Percentiles rank a stretch among this genome's conserved stretches.
phyloP scores from a whole-genome alignment of 1,284 basidiomycete genomes.

The Rhodofomes roseus region DNA sequence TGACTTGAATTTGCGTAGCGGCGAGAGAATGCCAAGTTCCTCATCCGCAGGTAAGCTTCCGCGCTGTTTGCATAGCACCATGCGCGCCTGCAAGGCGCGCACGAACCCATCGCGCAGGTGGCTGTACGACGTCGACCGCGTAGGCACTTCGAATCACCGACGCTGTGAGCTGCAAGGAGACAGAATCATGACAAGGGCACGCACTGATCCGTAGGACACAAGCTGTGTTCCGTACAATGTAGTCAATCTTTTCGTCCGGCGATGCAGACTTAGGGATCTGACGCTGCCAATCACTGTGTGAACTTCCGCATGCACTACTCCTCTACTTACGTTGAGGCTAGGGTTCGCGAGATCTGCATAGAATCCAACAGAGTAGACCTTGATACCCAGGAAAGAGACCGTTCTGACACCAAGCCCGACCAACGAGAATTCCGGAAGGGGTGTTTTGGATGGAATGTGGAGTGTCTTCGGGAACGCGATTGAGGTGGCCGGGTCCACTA shows the following conservation, averaged over 20 bases:
- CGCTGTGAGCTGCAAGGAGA: background rate
- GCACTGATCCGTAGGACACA: conserved; percentile 73
- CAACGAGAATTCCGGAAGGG: conserved; percentile 59
- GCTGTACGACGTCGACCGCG: conserved; percentile 74
- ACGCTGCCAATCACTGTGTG: conserved; percentile 23
- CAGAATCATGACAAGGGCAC: background rate
- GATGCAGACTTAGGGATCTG: conserved; percentile 46
- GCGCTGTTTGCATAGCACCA: conserved; percentile 50
- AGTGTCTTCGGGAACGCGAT: conserved; percentile 69
- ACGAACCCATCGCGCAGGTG: conserved; percentile 87
- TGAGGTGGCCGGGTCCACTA: conserved; percentile 69
- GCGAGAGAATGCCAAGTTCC: conserved; percentile 52
- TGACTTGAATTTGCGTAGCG: conserved; percentile 69
- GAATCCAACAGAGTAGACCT: conserved; percentile 84
- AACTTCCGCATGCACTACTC: conserved; percentile 5
- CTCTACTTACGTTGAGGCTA: conserved; percentile 47
- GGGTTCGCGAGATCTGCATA: conserved; percentile 75
- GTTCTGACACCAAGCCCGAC: conserved; percentile 82
- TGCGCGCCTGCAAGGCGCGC: conserved; percentile 67
- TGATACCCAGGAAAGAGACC: conserved; percentile 79
- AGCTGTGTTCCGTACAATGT: conserved; percentile 63
- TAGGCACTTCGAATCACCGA: conserved; percentile 57
- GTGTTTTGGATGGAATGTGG: conserved; percentile 55
- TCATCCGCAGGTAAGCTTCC: conserved; percentile 54
- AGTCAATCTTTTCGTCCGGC: conserved; percentile 65